These are phyloP conservation scores for Plasmodium vinckei DNA, from an alignment of 169 alveolate species.

Conservation along the genomic window DNA sequence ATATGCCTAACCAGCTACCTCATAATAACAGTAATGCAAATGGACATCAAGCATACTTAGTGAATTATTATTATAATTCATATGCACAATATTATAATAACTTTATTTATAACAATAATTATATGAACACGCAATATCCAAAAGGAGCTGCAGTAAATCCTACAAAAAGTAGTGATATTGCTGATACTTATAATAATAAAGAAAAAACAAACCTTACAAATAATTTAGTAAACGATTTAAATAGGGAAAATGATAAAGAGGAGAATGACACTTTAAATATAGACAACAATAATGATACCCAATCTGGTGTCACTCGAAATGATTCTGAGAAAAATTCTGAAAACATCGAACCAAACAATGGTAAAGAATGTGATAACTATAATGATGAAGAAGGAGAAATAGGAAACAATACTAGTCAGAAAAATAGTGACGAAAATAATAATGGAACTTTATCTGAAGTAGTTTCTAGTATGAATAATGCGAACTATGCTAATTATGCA, in stretches of 20 bases:
- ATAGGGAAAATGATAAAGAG: neutral
- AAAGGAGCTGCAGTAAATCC: neutral
- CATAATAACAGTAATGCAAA: neutral
- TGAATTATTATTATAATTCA: slow-evolving; percentile 6
- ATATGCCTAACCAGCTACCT: neutral
- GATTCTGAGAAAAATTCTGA: too few species aligned
- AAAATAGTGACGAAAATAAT: neutral
- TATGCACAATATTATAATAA: neutral
- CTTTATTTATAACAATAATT: neutral
- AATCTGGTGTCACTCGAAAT: too few species aligned
- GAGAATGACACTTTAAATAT: neutral
- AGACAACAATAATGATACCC: neutral
- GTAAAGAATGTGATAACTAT: too few species aligned
- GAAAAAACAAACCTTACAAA: neutral
- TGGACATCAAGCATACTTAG: neutral
- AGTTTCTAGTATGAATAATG: neutral
- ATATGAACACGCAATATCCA: slow-evolving; percentile 1
- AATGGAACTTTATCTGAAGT: neutral
- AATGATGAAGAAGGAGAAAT: too few species aligned
- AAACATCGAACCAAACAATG: too few species aligned
- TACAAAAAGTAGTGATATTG: neutral
- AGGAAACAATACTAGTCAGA: too few species aligned
- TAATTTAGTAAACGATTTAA: neutral
- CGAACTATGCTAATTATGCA: neutral
- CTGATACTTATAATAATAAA: neutral